These are phyloP conservation scores for Eucalyptus camaldulensis DNA, from an alignment of 345 rosid genomes.

Conservation along the genomic window DNA sequence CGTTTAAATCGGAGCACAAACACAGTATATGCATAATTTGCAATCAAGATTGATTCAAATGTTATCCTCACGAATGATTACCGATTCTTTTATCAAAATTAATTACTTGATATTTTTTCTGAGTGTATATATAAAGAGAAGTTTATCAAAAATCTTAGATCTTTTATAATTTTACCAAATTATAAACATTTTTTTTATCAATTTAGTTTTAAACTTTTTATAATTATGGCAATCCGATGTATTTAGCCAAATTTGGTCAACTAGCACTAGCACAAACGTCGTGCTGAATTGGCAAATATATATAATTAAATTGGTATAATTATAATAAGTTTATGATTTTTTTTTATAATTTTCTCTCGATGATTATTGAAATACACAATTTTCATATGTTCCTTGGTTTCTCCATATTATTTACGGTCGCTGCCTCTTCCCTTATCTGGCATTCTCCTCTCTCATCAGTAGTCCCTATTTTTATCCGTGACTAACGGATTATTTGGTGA, in stretches of 20 bases:
- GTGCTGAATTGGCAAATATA: too few species aligned
- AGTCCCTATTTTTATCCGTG: background rate
- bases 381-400: too few species aligned
- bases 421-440: background rate
- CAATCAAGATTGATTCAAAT: background rate
- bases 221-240: accelerated
- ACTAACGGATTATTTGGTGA: background rate
- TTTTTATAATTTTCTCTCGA: too few species aligned
- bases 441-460: background rate
- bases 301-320: too few species aligned
- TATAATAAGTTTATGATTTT: too few species aligned
- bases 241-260: too few species aligned
- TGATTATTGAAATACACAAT: too few species aligned
- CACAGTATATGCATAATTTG: accelerated
- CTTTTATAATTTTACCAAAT: too few species aligned
- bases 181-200: accelerated
- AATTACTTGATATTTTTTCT: background rate
- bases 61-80: background rate
- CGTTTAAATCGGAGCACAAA: background rate
- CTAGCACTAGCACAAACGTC: too few species aligned
- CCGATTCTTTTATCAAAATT: background rate
- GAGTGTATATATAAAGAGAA: background rate
- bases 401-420: too few species aligned
- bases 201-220: accelerated
- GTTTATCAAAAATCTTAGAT: too few species aligned